Base-by-base conservation (phyloP, 331 rosid genomes). In the Pyracantha coccinea region DNA sequence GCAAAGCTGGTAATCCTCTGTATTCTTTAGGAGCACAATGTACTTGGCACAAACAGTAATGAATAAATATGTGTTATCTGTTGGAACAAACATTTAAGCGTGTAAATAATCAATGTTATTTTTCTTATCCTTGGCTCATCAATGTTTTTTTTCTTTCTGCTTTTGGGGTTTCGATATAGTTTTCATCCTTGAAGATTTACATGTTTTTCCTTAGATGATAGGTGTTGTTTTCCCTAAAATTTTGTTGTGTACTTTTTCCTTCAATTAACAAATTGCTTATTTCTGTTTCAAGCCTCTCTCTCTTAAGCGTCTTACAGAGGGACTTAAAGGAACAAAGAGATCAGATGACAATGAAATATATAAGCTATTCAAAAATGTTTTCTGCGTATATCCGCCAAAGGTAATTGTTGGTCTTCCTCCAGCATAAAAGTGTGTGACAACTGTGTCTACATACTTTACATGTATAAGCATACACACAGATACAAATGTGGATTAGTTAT, bases 301-400 rank as follows among this genome's bases (percentile, higher is more conserved):
- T 68, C 82, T 94, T 80, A 92, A 90, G 85, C 87, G 89, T 63
- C 90, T 90, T 83, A 83, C 96, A 4, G 93, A 87, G 77, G 97
- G 95, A 76, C 86, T 91, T 23, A 89, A 91, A 80, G 92, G 78
- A 28, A 81, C 85, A 20, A 92, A 89, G 84, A 87, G 89, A 80
- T 80, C 92, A 4, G 97, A 89, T 35, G 92, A 90, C 59, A 82
- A 75, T 38, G 91, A 89, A 80, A 87, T 94, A 77, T 84, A 72
- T 76, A 92, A 90, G 87, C 91, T 94, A 71, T 94, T 94, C 80
- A 82, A 89, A 23, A 94, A 94, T 86, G 90, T 87, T 69, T 71
- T 94, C 82, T 82, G 80, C 77, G 13, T 94, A 53, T 64, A 87
- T 77, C 97, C 91, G 69, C 99, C 99, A 0, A 92, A 94, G 96